Base-by-base conservation (phyloP, 306 rosid species). In the Hippophae gyantsensis region DNA sequence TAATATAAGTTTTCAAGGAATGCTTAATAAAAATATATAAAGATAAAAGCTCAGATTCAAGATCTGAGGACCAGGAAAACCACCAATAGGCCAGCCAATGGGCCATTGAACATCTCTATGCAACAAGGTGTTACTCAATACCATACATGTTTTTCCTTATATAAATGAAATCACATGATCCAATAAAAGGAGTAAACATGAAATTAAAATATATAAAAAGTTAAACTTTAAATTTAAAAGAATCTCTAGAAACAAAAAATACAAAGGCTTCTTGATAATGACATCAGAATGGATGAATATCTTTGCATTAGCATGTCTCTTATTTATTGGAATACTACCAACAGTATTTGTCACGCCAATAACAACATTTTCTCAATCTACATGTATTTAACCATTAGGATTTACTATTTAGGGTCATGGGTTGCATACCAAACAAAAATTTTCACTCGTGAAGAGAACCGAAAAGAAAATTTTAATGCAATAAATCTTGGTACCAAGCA, bases 61-160 rank as follows among this genome's bases (percentile, higher is more conserved):
- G 56, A 89, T 95, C 93, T 89, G 97, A 54, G 97, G 83, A 1
- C 84, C 94, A 10, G 95, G 97, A 52, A 38, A 89, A 58, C 97
- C 97, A 44, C 95, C 95, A 38, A 73, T 0, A 0, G 23, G 23
- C 23, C 23, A 18, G 1, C 23, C 23, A 18, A 18, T 18, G 1
- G 23, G 23, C 23, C 23, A 18, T 18, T 18, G 23, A 18, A 18
- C 23, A 18, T 18, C 23, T 18, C 23, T 18, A 18, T 18, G 23
- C 23, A 18, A 18, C 23, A 18, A 18, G 23, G 23, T 18, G 23
- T 18, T 89, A 95, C 76, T 89, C 97, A 54, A 89, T 74, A 42
- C 97, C 97, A 62, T 76, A 89, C 96, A 94, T 88, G 68, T 58
- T 65, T 18, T 70, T 59, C 54, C 76, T 45, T 10, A 56, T 32